Base-by-base conservation (phyloP, 2,329 filamentous ascomycete genomes). In the Neocatenulostroma microsporum region DNA sequence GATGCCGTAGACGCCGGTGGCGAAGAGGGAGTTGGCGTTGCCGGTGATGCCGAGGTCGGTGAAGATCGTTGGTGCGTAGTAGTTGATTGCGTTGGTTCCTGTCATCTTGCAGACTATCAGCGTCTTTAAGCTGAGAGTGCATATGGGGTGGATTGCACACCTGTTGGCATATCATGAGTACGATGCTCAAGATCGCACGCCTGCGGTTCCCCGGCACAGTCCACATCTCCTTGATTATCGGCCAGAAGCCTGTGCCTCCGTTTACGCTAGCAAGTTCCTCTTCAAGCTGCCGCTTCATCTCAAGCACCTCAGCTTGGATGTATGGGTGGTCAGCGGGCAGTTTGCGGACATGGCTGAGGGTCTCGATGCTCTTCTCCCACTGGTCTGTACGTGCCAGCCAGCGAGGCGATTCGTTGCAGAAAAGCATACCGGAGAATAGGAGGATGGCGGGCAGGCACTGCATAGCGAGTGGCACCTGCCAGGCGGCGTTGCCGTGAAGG, bases 1-100 rank as follows among this genome's bases (percentile, higher is more conserved):
- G 35, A 84, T 70, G 18, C 80, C 81, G 54, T 84, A 85, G 46
- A 85, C 73, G 25, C 82, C 81, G 0, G 80, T 84, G 4, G 81
- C 80, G 55, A 85, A 82, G 17, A 85, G 72, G 14, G 73, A 75
- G 25, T 72, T 68, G 26, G 70, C 57, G 4, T 70, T 76, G 9
- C 67, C 69, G 1, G 52, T 62, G 38, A 85, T 68, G n/a, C 81
- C 81, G 2, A 84, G 66, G 46, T 75, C 70, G 30, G 64, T 62
- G 63, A 85, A 85, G 15, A 42, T 39, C 10, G 25, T 39, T 1
- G 40, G 31, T 2, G 25, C 21, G 13, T 36, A 40, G 36, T 37
- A 40, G 21, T 36, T 39, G 30, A 46, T 44, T 2, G 42, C 76
- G 8, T 78, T 79, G 1, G 76, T 61, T 12, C 78, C 78, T 0